Conservation (phyloP, 169 alveolate species). For the Perkinsus marinus region DNA sequence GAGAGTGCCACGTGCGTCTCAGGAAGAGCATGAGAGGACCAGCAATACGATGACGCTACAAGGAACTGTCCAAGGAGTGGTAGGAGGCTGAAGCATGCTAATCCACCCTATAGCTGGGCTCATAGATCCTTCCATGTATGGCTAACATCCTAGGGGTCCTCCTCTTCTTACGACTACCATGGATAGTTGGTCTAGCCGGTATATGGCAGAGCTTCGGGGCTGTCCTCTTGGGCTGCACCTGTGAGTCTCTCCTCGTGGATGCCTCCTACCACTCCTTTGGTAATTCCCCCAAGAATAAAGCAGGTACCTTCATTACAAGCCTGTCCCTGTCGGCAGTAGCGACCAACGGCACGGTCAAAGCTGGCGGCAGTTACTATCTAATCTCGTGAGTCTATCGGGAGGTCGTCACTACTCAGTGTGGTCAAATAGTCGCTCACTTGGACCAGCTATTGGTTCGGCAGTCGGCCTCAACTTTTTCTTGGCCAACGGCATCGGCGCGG, state of each 20-base stretch:
- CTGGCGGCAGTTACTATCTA: slow-evolving; percentile 50
- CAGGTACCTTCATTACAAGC: slow-evolving; percentile 38
- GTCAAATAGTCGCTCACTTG: slow-evolving; percentile 29
- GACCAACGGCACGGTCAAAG: slow-evolving; percentile 51
- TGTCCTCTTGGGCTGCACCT: slow-evolving; percentile 12
- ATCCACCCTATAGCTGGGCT: neutral
- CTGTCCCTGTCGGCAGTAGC: slow-evolving; percentile 50
- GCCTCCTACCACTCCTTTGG: no score
- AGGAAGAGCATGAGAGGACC: neutral
- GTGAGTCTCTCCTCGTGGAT: no score
- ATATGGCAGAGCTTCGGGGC: slow-evolving; percentile 15
- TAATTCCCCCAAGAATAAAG: no score
- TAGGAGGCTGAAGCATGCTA: neutral
- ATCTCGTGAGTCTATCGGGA: slow-evolving; percentile 11
- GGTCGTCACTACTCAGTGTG: neutral
- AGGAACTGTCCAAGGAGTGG: neutral
- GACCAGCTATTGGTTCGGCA: slow-evolving; percentile 55
- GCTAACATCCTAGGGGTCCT: slow-evolving; percentile 46
- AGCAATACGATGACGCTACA: neutral
- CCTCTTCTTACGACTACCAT: slow-evolving; percentile 41
- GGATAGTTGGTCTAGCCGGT: slow-evolving; percentile 49
- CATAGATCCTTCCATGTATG: slow-evolving; percentile 33
- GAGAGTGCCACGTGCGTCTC: no score
- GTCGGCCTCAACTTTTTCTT: slow-evolving; percentile 46
- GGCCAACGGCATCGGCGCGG: slow-evolving; percentile 45